phyloP scores from a whole-genome alignment of 106 monocot species.

The Allium fistulosum region DNA sequence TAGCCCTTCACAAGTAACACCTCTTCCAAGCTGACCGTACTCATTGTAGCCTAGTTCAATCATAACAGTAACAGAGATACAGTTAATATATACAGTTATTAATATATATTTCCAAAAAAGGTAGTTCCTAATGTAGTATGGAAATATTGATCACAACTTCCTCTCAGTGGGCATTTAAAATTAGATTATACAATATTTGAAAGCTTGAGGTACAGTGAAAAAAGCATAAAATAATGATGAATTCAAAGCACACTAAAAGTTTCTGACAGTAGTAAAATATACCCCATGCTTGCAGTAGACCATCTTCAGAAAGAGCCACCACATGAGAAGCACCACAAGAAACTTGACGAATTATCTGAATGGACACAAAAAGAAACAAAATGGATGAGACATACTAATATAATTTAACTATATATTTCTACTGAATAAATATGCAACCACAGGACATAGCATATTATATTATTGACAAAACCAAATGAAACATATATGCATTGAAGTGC shows the following conservation, averaged over 20 bases:
- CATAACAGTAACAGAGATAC: slow-evolving; percentile 40
- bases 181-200: too few relatives aligned
- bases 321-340: slow-evolving; percentile 94
- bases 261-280: slow-evolving; percentile 2
- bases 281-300: slow-evolving; percentile 97
- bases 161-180: too few relatives aligned
- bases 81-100: background rate
- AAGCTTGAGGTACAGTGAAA: background rate
- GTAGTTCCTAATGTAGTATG: too few relatives aligned
- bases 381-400: too few relatives aligned
- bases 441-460: too few relatives aligned
- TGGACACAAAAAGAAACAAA: background rate
- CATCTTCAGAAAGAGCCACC: slow-evolving; percentile 89
- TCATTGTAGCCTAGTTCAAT: slow-evolving; percentile 95
- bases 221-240: background rate
- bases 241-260: background rate
- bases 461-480: too few relatives aligned
- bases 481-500: too few relatives aligned
- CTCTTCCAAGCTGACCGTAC: slow-evolving; percentile 97
- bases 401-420: too few relatives aligned
- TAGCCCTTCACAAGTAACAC: slow-evolving; percentile 94
- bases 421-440: background rate
- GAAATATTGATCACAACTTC: too few relatives aligned
- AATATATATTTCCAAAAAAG: too few relatives aligned
- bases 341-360: slow-evolving; percentile 74